Evolutionary conservation across 495 filamentous ascomycete genomes (phyloP).

Genomic region (Aspergillus egyptiacus): DNA sequence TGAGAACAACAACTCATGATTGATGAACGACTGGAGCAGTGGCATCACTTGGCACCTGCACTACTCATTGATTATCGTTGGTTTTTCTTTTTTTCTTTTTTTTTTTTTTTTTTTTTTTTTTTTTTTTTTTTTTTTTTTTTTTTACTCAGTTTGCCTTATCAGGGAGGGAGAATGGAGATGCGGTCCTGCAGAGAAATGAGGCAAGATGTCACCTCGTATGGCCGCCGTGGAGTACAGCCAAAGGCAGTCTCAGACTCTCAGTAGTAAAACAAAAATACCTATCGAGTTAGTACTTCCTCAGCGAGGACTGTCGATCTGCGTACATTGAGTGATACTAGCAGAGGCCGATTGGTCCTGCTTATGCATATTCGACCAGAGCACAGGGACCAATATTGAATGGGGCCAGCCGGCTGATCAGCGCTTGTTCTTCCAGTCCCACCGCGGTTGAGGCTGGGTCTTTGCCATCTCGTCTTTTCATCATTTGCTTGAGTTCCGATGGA

Average conservation of each 20-base stretch:
- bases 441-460: background rate
- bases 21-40: background rate
- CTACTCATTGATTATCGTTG: background rate
- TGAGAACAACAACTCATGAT: slow-evolving; percentile 2
- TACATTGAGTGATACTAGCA: background rate
- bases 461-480: slow-evolving; percentile 7
- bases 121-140: too few relatives aligned
- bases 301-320: background rate
- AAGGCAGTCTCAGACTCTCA: too few relatives aligned
- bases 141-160: too few relatives aligned
- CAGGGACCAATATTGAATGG: slow-evolving; percentile 14
- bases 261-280: too few relatives aligned
- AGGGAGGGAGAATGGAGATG: slow-evolving; percentile 4
- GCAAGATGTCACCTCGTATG: background rate
- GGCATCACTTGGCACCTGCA: background rate
- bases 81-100: too few relatives aligned
- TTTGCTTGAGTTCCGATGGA: background rate
- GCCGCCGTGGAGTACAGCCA: background rate
- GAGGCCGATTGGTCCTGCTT: slow-evolving; percentile 2
- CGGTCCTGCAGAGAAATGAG: background rate
- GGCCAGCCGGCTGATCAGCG: background rate
- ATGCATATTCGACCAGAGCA: slow-evolving; percentile 10
- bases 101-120: too few relatives aligned
- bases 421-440: background rate
- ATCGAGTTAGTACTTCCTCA: background rate